Percentiles rank a stretch among this genome's conserved stretches.
phyloP scores from a whole-genome alignment of 2,329 filamentous ascomycete genomes.

The Fusarium neocosmosporiellum region DNA sequence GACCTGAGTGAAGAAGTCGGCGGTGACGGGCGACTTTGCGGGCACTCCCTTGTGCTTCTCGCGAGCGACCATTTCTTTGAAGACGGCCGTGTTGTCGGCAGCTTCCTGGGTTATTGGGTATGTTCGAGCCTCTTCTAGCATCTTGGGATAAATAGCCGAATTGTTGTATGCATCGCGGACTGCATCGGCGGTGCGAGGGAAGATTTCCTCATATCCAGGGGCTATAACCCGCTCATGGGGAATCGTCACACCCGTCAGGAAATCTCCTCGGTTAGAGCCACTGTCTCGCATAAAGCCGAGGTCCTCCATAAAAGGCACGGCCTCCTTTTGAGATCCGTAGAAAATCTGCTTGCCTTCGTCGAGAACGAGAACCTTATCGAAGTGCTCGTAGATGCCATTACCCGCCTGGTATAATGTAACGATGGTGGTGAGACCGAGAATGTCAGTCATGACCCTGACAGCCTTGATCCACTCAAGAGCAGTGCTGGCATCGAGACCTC shows the following conservation, averaged over 20 bases:
- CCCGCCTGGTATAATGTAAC: conserved; percentile 75
- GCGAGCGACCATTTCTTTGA: conserved; percentile 25
- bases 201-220: conserved; percentile 46
- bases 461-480: conserved; percentile 74
- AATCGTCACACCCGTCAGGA: conserved; percentile 66
- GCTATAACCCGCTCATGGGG: conserved; percentile 47
- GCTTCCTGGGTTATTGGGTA: conserved; percentile 41
- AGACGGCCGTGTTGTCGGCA: conserved; percentile 33
- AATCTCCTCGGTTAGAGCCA: conserved; percentile 75
- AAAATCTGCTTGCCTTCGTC: conserved; percentile 76
- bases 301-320: conserved; percentile 40
- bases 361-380: conserved; percentile 76
- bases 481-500: conserved; percentile 72
- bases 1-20: conserved; percentile 23
- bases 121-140: conserved; percentile 46
- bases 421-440: conserved; percentile 65
- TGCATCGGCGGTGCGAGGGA: conserved; percentile 50
- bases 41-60: conserved; percentile 32
- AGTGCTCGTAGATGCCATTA: conserved; percentile 54
- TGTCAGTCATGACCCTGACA: conserved; percentile 68
- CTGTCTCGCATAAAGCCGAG: conserved; percentile 67
- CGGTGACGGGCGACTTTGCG: conserved; percentile 27
- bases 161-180: conserved; percentile 50
- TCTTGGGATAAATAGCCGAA: conserved; percentile 27
- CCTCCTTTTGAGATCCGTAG: conserved; percentile 38